Evolutionary conservation across 768 basidiomycete species (phyloP), one percentile per base, ranked within the genome.

Genomic region (Phlebiopsis gigantea): DNA sequence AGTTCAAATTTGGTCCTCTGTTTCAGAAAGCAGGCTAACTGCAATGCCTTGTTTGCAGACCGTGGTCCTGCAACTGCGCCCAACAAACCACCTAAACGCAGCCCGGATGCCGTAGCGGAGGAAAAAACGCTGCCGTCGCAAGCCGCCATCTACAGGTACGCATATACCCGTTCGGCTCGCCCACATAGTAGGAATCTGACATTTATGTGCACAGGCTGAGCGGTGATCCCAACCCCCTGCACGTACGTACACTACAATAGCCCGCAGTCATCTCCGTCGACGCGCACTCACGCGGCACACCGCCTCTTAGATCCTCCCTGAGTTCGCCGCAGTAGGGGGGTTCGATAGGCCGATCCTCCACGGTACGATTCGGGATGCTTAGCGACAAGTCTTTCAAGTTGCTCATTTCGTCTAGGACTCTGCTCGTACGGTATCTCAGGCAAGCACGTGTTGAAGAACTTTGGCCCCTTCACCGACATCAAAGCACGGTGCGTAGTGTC

Each of bases 281-380:
- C 48, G 12, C 25, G 34, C 25, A 25, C 24, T 12, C 48, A 2
- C 12, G 12, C 14, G 12, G 9, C 48, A 28, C 48, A 31, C 34
- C 34, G 34, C 34, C n/a, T n/a, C n/a, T 17, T 66, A 93, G 88
- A 93, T 99, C 63, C 83, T 88, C 52, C 95, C 97, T 0, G 85
- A 91, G 57, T 98, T 97, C 66, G 93, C 97, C 10, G 87, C 88
- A 10, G 87, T 96, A 49, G 95, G 93, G n/a, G 94, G 94, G 0
- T 98, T 96, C 69, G 87, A 93, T 62, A 84, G 84, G 69, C 96
- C 96, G 0, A 94, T 92, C 60, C 74, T 92, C 17, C 90, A 91
- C 63, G 90, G 79, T 77, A 57, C 41, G 56, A 41, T 45, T 28
- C 39, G 28, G 42, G 5, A 10, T 9, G 12, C 45, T 39, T 29